Evolutionary conservation across 345 rosid species (phyloP).

Genomic region (Rhizophora apiculata): DNA sequence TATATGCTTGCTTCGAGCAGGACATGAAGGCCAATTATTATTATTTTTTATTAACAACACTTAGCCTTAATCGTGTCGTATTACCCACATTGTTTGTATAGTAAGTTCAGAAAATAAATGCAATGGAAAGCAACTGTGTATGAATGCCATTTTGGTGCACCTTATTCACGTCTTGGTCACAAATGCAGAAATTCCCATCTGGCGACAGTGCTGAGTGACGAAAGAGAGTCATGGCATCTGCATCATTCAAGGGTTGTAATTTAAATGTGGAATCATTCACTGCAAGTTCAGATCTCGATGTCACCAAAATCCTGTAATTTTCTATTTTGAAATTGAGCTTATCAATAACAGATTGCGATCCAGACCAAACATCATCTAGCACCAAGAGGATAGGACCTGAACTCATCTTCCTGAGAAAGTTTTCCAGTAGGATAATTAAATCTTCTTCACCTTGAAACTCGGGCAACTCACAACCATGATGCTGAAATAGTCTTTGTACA

Average conservation of each 20-base stretch:
- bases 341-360: slow-evolving; percentile 20
- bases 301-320: slow-evolving; percentile 26
- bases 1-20: background rate
- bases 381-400: slow-evolving; percentile 19
- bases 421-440: slow-evolving; percentile 22
- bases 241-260: slow-evolving; percentile 10
- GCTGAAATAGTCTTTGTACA: slow-evolving; percentile 22
- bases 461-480: background rate
- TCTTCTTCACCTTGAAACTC: slow-evolving; percentile 27
- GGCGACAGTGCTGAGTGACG: slow-evolving; percentile 8
- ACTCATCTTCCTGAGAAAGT: slow-evolving; percentile 7
- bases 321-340: slow-evolving; percentile 20
- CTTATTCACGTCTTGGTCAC: slow-evolving; percentile 17
- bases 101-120: background rate
- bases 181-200: slow-evolving; percentile 8
- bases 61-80: no score
- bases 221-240: slow-evolving; percentile 28
- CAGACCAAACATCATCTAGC: slow-evolving; percentile 35
- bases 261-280: slow-evolving; percentile 20
- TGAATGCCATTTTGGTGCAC: slow-evolving; percentile 6
- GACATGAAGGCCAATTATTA: background rate
- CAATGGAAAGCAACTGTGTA: background rate
- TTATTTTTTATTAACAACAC: no score
- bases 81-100: background rate
- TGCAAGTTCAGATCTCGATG: slow-evolving; percentile 26